Base-by-base conservation (phyloP, 768 basidiomycete species). In the Phylloporus scabripes region DNA sequence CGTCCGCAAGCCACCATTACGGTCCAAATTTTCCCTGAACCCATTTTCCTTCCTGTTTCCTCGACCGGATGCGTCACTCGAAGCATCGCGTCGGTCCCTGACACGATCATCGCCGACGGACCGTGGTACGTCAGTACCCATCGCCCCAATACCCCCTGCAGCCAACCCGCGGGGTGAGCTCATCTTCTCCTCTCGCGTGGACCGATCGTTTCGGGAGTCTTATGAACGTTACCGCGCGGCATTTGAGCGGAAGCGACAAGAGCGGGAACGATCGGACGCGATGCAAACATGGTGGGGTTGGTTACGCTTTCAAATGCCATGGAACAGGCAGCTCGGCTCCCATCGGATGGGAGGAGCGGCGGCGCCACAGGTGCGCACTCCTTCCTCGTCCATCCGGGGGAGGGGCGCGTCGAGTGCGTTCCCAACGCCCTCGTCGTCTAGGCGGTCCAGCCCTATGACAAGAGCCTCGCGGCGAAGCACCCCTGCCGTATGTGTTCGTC, bases 121-220 rank as follows among this genome's bases (percentile, higher is more conserved):
- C 45, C 75, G 73, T 18, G 67, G 63, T 29, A 74, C 76, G 6
- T 75, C 80, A 24, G 68, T 78, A 21, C 77, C 78, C 43, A 61
- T 64, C 34, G 55, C 69, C 37, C 81, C 90, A n/a, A 94, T 96
- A 36, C 92, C 93, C 3, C 91, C 92, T 0, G 77, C 92, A 12
- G 74, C 74, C 24, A 96, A 92, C 66, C 93, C 95, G 3, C 85
- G 94, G 12, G 95, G 96, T 43, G 96, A 99, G 63, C 81, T 99
- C 51, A 96, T 98, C 48, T 96, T 99, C 70, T 92, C 89, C 3
- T 89, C 85, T 10, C 82, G 89, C 40, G 86, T 99, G 17, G 86
- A 90, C 51, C 77, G 78, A 45, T 60, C 67, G 17, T 98, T 98
- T 66, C 75, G 88, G 20, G 96, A 98, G 48, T 78, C 85, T 0